These are phyloP conservation scores for Kwoniella dejecticola DNA, from an alignment of 768 basidiomycete species.

Conservation along the genomic window DNA sequence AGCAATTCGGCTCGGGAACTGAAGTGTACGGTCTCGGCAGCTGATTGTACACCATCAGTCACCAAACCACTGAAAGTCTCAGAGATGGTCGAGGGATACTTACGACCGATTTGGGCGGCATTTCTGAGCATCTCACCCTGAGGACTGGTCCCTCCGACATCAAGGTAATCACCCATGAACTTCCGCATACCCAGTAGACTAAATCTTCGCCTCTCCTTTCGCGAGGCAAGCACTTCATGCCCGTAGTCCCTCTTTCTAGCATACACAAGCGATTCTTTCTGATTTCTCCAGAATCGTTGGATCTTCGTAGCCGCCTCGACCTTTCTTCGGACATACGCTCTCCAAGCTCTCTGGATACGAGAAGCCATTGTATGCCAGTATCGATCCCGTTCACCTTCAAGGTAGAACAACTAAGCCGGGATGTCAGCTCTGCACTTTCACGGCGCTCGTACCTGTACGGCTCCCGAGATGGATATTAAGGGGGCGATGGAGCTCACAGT, in stretches of 20 bases:
- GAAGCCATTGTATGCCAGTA: slow-evolving; percentile 99
- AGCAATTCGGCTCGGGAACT: slow-evolving; percentile 78
- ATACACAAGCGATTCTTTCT: slow-evolving; percentile 89
- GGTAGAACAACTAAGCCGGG: slow-evolving; percentile 75
- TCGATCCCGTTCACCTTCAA: slow-evolving; percentile 97
- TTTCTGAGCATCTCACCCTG: slow-evolving; percentile 73
- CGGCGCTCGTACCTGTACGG: too few species aligned
- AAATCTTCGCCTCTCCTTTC: slow-evolving; percentile 91
- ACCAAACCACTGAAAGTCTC: background rate
- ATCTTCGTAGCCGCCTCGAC: slow-evolving; percentile 93
- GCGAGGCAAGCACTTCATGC: slow-evolving; percentile 81
- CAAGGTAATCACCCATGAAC: slow-evolving; percentile 95
- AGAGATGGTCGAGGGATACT: slow-evolving; percentile 42
- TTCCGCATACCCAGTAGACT: slow-evolving; percentile 90
- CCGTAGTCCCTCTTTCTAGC: slow-evolving; percentile 91
- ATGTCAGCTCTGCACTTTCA: background rate
- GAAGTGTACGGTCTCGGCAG: slow-evolving; percentile 78
- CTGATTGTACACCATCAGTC: slow-evolving; percentile 3
- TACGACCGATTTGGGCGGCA: slow-evolving; percentile 74
- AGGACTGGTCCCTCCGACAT: slow-evolving; percentile 73
- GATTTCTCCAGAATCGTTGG: slow-evolving; percentile 98
- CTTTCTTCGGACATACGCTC: slow-evolving; percentile 93
- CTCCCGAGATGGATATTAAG: too few species aligned
- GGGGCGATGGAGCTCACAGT: slow-evolving; percentile 85
- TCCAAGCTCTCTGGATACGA: slow-evolving; percentile 93